Evolutionary conservation across 1,284 basidiomycete genomes (phyloP).

Genomic region (Moniliella sp.): DNA sequence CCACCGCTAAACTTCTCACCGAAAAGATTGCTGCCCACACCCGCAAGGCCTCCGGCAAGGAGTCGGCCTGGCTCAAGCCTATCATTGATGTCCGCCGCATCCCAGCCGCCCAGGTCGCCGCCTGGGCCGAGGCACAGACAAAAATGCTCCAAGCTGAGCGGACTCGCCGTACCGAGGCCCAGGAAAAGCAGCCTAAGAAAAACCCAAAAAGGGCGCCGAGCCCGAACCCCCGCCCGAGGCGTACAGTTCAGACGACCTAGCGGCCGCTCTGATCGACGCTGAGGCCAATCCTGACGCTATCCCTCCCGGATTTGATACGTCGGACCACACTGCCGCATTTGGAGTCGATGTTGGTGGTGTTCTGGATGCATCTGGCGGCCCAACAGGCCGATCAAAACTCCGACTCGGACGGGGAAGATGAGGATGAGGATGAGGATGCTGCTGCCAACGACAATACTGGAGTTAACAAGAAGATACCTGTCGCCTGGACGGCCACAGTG

Average conservation of each 20-base stretch:
- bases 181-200: neutral
- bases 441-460: neutral
- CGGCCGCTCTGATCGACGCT: too few relatives aligned
- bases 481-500: conserved; percentile 15
- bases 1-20: conserved; percentile 32
- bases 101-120: neutral
- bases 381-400: too few relatives aligned
- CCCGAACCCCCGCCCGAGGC: too few relatives aligned
- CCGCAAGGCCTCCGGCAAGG: too few relatives aligned
- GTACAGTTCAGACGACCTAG: too few relatives aligned
- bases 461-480: neutral
- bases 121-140: neutral
- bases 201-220: neutral
- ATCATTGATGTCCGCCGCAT: conserved; percentile 15
- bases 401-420: neutral
- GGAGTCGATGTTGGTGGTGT: too few relatives aligned
- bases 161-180: too few relatives aligned
- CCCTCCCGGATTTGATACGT: too few relatives aligned
- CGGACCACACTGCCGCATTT: too few relatives aligned
- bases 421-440: conserved; percentile 1
- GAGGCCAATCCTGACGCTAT: too few relatives aligned
- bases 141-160: neutral
- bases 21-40: conserved; percentile 26
- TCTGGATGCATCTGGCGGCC: too few relatives aligned
- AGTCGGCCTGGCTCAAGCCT: conserved; percentile 24